These are phyloP conservation scores for Ceratocystis alfenasii DNA, from an alignment of 2,329 filamentous ascomycete species.

Conservation along the genomic window DNA sequence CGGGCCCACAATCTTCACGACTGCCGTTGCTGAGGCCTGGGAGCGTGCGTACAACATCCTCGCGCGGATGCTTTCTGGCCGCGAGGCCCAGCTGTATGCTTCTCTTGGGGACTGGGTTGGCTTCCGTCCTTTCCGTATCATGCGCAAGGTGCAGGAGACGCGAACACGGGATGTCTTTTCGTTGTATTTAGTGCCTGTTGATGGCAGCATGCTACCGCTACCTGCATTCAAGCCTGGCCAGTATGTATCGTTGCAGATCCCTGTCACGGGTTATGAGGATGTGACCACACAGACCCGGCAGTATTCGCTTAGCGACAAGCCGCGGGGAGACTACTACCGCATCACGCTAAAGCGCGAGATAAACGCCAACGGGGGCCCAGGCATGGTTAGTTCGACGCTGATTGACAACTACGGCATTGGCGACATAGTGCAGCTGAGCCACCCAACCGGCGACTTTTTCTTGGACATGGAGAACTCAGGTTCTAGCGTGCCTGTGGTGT, in stretches of 20 bases:
- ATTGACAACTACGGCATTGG: conserved; percentile 39
- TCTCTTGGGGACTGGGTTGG: conserved; percentile 32
- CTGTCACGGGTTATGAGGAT: conserved; percentile 36
- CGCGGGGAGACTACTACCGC: conserved; percentile 47
- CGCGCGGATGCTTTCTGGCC: conserved; percentile 56
- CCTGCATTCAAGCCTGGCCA: conserved; percentile 57
- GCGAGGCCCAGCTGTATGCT: conserved; percentile 52
- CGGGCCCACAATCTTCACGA: conserved; percentile 50
- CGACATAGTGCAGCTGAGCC: conserved; percentile 43
- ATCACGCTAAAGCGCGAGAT: conserved; percentile 63
- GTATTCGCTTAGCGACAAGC: conserved; percentile 57
- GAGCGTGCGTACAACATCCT: conserved; percentile 58
- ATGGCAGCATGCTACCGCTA: conserved; percentile 35
- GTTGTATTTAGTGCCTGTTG: conserved; percentile 57
- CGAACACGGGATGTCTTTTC: conserved; percentile 46
- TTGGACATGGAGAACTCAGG: conserved; percentile 37
- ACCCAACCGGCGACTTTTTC: conserved; percentile 51
- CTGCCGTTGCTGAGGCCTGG: conserved; percentile 59
- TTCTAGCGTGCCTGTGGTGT: conserved; percentile 43
- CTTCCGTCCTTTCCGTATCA: conserved; percentile 45
- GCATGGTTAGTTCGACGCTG: conserved; percentile 43
- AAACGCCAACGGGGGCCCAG: conserved; percentile 31
- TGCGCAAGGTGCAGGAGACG: conserved; percentile 46
- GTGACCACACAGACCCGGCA: conserved; percentile 59
- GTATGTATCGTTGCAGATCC: conserved; percentile 55